A percentile compares a stretch with the other conserved stretches of the same genome.
Evolutionary conservation across 2,329 filamentous ascomycete species (phyloP).

Genomic region (Epichloe scottii): DNA sequence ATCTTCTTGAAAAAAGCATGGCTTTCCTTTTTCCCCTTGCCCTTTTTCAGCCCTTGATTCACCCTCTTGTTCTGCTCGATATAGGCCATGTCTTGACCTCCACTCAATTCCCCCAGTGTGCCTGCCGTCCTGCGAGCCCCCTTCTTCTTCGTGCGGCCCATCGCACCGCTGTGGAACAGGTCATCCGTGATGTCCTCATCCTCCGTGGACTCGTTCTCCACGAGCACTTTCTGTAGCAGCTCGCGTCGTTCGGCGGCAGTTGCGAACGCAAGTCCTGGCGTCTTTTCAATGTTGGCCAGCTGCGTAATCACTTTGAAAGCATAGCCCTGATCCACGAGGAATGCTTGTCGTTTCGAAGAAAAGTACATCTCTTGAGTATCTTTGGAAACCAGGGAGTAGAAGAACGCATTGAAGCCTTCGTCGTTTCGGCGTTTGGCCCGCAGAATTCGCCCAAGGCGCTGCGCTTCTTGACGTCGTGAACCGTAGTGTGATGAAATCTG

Average conservation of each 20-base stretch:
- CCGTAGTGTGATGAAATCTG: slow-evolving; percentile 97
- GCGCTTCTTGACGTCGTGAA: slow-evolving; percentile 90
- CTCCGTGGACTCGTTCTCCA: slow-evolving; percentile 70
- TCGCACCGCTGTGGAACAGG: slow-evolving; percentile 27
- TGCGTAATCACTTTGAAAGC: slow-evolving; percentile 99
- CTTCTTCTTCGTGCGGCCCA: slow-evolving; percentile 39
- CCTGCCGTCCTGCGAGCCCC: slow-evolving; percentile 69
- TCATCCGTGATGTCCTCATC: slow-evolving; percentile 50
- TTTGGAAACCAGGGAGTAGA: slow-evolving; percentile 94
- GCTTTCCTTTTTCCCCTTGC: slow-evolving; percentile 26
- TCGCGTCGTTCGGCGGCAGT: slow-evolving; percentile 72
- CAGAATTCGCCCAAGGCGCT: slow-evolving; percentile 83
- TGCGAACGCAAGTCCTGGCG: slow-evolving; percentile 67
- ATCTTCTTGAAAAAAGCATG: slow-evolving; percentile 31
- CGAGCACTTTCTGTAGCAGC: slow-evolving; percentile 74
- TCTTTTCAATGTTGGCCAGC: slow-evolving; percentile 77
- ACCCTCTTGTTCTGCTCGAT: slow-evolving; percentile 67
- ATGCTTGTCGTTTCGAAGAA: slow-evolving; percentile 90
- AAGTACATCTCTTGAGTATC: slow-evolving; percentile 98
- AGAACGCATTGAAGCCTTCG: slow-evolving; percentile 97
- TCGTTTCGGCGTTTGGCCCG: slow-evolving; percentile 92
- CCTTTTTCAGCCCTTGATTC: slow-evolving; percentile 34
- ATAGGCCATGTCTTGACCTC: slow-evolving; percentile 96
- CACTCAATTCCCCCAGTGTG: slow-evolving; percentile 72
- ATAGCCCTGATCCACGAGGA: slow-evolving; percentile 95